A percentile compares a stretch with the other conserved stretches of the same genome.
phyloP scores from a whole-genome alignment of 2,329 filamentous ascomycete species.

The Aulographum hederae region DNA sequence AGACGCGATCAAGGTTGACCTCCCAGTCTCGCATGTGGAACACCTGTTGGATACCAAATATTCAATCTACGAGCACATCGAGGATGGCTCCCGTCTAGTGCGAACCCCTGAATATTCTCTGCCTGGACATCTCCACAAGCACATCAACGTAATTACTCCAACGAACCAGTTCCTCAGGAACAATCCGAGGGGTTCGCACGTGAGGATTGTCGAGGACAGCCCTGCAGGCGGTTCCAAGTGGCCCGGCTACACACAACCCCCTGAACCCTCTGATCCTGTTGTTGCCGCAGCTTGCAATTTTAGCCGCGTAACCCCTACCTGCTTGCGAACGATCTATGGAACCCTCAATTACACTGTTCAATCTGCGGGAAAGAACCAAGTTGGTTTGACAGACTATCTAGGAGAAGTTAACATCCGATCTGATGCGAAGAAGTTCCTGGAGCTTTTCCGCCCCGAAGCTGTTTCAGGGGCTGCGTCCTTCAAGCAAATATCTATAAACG shows the following conservation, averaged over 20 bases:
- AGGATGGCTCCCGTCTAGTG: conserved; percentile 32
- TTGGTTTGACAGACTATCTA: conserved; percentile 31
- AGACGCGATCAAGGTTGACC: conserved; percentile 36
- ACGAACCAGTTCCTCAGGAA: conserved; percentile 39
- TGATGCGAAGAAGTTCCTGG: conserved; percentile 5
- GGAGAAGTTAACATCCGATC: conserved; percentile 25
- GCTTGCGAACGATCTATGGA: conserved; percentile 22
- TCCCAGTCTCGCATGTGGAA: conserved; percentile 34
- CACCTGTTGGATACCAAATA: conserved; percentile 31
- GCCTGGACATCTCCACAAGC: conserved; percentile 35
- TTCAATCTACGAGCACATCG: conserved; percentile 30
- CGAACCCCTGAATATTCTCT: conserved; percentile 40
- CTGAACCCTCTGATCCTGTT: not conserved
- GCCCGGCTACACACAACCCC: not conserved
- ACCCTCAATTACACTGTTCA: conserved; percentile 23
- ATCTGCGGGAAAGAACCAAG: conserved; percentile 22
- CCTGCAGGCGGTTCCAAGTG: conserved; percentile 1
- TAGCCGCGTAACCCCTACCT: conserved; percentile 14
- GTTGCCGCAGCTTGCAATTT: conserved; percentile 7
- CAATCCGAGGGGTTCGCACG: conserved; percentile 12
- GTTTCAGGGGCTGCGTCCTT: conserved; percentile 3
- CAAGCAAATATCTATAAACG: conserved; percentile 6
- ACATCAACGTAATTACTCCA: conserved; percentile 41
- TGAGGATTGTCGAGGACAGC: conserved; percentile 7
- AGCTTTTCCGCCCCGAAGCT: conserved; percentile 6